Conservation (phyloP, 805 yeast genomes). For the Komagataella mondaviorum region DNA sequence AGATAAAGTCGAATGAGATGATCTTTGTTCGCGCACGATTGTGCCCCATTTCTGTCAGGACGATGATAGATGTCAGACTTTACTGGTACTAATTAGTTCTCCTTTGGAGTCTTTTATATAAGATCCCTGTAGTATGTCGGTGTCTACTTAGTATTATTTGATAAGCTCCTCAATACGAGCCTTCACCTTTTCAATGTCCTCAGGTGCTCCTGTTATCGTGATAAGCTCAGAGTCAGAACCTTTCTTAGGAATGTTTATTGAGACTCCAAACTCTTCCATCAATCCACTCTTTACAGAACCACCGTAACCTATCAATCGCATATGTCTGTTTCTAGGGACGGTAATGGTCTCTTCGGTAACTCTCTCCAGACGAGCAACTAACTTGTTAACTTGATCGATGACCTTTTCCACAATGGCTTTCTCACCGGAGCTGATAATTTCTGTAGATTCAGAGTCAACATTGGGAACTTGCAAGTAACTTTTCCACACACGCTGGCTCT, state of each 20-base stretch:
- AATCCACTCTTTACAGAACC: constrained; percentile 63
- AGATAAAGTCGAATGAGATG: background rate
- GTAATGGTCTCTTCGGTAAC: constrained; percentile 35
- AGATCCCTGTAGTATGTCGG: too few relatives aligned
- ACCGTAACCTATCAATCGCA: constrained; percentile 67
- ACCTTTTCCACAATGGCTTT: constrained; percentile 58
- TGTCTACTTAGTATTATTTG: constrained; percentile 27
- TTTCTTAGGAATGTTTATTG: constrained; percentile 52
- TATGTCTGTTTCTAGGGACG: constrained; percentile 62
- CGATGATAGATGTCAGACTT: background rate
- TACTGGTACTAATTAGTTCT: background rate
- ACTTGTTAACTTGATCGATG: constrained; percentile 41
- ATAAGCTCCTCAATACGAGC: constrained; percentile 47
- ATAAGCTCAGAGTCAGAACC: constrained; percentile 37
- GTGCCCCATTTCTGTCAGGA: background rate
- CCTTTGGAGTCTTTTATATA: background rate
- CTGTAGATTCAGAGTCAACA: constrained; percentile 41
- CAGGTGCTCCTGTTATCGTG: constrained; percentile 53
- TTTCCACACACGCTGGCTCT: constrained; percentile 27
- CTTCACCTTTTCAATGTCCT: constrained; percentile 48
- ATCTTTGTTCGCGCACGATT: background rate
- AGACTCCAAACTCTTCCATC: constrained; percentile 56
- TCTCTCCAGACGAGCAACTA: constrained; percentile 55
- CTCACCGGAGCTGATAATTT: constrained; percentile 63
- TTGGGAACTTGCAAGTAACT: constrained; percentile 60